Evolutionary conservation across 2,329 filamentous ascomycete species (phyloP), one percentile per base, ranked within the genome.

Genomic region (Pezicula neosporulosa): DNA sequence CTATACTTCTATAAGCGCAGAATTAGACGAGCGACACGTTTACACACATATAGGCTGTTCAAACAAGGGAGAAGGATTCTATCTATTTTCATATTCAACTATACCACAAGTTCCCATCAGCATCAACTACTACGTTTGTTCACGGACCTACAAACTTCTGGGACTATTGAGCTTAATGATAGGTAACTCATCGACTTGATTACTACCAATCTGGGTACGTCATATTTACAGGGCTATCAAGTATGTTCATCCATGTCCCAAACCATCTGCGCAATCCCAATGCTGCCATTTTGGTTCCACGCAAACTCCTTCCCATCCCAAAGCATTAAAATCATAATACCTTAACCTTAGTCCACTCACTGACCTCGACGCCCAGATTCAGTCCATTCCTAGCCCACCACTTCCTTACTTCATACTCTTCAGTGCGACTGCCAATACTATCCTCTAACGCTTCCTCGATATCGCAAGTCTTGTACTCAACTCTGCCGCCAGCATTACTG

Each of bases 381-480:
- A 87, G 68, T 1, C 85, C 85, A 62, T 87, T 87, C 48, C 44
- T 81, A 73, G 89, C 87, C 93, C 93, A 97, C 93, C 93, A 97
- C 56, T 80, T 77, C 51, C 89, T 76, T 16, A 96, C 89, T 36
- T 80, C 79, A 57, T 85, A 82, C 56, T 90, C 87, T 49, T 87
- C 85, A 4, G 75, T 70, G 4, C 63, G 61, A 48, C 57, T 62
- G 8, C 81, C 81, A 46, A 93, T 81, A 19, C 90, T 89, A 66
- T 96, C 92, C 67, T 97, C 92, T 37, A 97, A 77, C 1, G 92
- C 92, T 70, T 97, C 93, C 67, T 97, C 92, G 55, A 97, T 94
- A 68, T 96, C 91, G 68, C 91, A 96, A 1, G 90, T 96, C 68
- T 93, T 92, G 70, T 96, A 97, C 68, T 96, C 90, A 24, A 97